Evolutionary conservation across 2,329 filamentous ascomycete species (phyloP).

Genomic region (Aspergillus sp.): DNA sequence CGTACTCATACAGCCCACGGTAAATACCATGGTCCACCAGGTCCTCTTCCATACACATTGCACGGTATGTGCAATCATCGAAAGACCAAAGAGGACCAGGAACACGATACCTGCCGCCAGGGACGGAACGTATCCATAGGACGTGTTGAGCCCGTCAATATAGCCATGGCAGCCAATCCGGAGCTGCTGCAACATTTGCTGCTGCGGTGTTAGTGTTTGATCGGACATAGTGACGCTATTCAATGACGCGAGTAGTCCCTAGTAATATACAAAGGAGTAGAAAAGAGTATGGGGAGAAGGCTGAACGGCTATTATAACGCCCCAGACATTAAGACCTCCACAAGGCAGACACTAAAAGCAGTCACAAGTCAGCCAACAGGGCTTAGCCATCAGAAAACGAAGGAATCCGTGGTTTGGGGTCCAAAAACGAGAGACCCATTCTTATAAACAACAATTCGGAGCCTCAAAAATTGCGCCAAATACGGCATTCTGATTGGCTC

Average conservation of each 20-base stretch:
- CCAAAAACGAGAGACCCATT: neutral
- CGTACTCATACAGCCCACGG: constrained; percentile 31
- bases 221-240: neutral
- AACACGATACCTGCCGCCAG: constrained; percentile 29
- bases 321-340: neutral
- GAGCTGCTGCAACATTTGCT: constrained; percentile 7
- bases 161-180: constrained; percentile 18
- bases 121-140: constrained; percentile 31
- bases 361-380: too few relatives aligned
- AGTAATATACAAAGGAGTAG: neutral
- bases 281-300: neutral
- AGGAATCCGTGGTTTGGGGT: neutral
- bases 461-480: too few relatives aligned
- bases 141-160: constrained; percentile 17
- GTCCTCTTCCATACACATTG: constrained; percentile 31
- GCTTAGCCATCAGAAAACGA: neutral
- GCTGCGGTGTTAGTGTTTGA: constrained; percentile 1
- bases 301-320: neutral
- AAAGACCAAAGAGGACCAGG: constrained; percentile 27
- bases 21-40: constrained; percentile 35
- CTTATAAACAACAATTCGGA: too few relatives aligned
- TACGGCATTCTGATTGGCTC: too few relatives aligned
- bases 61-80: constrained; percentile 28
- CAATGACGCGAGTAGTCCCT: too few relatives aligned
- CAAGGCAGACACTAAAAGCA: neutral